Conservation (phyloP, 345 rosid species). For the Barbarea vulgaris region DNA sequence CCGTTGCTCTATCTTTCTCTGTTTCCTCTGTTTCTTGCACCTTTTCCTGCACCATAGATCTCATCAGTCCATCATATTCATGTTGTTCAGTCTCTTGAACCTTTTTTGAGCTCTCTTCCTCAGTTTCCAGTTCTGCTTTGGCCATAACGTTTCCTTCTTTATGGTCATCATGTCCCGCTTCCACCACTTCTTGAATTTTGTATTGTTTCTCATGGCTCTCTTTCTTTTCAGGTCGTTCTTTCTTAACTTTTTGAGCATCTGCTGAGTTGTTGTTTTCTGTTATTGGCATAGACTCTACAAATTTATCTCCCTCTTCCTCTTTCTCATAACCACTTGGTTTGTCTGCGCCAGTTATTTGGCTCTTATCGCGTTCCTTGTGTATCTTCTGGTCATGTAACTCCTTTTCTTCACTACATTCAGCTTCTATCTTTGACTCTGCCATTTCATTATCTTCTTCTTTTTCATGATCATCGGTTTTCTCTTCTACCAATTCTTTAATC, state of each 20-base stretch:
- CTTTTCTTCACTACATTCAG: background rate
- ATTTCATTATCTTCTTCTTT: background rate
- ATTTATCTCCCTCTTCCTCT: constrained; percentile 2
- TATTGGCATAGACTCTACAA: constrained; percentile 3
- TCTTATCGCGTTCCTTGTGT: constrained; percentile 26
- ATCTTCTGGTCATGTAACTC: constrained; percentile 9
- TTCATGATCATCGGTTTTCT: constrained; percentile 5
- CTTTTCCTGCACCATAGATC: background rate
- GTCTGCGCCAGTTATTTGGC: background rate
- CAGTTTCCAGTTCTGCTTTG: constrained; percentile 13
- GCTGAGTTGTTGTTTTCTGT: background rate
- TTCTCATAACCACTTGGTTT: constrained; percentile 1
- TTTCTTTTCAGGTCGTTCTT: constrained; percentile 1
- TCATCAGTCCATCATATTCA: background rate
- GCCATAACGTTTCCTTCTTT: background rate
- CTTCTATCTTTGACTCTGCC: background rate
- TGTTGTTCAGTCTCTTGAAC: constrained; percentile 14
- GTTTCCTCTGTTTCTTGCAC: constrained; percentile 12
- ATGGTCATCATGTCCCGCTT: background rate
- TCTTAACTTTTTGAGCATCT: background rate
- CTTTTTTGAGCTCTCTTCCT: background rate
- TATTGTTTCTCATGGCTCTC: background rate
- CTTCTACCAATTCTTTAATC: background rate
- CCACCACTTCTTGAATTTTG: constrained; percentile 13
- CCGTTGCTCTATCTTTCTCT: background rate